Base-by-base conservation (phyloP, 352 stramenopile genomes). In the Blastocystis sp. region DNA sequence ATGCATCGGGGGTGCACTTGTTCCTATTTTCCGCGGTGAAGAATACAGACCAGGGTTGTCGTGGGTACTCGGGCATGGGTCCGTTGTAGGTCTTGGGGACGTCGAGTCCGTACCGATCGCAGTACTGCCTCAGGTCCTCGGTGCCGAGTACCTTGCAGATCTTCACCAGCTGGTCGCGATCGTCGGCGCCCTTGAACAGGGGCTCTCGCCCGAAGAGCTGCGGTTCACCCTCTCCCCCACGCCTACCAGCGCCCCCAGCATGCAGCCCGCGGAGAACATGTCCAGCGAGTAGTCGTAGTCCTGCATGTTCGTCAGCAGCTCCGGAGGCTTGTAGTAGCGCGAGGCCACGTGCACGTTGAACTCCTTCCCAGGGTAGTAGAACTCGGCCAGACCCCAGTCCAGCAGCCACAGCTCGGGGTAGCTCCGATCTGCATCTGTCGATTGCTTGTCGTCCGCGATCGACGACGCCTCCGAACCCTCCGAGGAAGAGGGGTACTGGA, bases 281-380 rank as follows among this genome's bases (percentile, higher is more conserved):
- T 99, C 97, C 59, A 99, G 93, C 56, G 96, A 97, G 92, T 99
- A 99, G 93, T 99, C 97, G 91, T 99, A 99, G 91, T 99, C 96
- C 90, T 99, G 97, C 91, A 99, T 95, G 92, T 99, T 96, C 45
- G 99, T 97, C 26, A 99, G 92, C 9, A 99, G 92, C 92, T 99
- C 97, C 3, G 97, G 96, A 64, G 96, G 96, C 93, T 99, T 99
- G 92, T 98, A 99, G 93, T 99, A 99, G 59, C 97, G 94, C 82
- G 94, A 98, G 43, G 97, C 97, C n/a, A 99, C 97, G 53, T 97
- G 94, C 16, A 99, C 97, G 92, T 99, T 99, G 93, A 99, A 99
- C 93, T 98, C 96, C 68, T 96, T 93, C 62, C 96, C 93, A 8
- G 95, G 96, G 91, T 99, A 96, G 92, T 99, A 99, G 91, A 99